Evolutionary conservation across 164 flowering plant genomes (phyloP), one percentile per base, ranked within the genome.

Genomic region (Magnolia officinalis): DNA sequence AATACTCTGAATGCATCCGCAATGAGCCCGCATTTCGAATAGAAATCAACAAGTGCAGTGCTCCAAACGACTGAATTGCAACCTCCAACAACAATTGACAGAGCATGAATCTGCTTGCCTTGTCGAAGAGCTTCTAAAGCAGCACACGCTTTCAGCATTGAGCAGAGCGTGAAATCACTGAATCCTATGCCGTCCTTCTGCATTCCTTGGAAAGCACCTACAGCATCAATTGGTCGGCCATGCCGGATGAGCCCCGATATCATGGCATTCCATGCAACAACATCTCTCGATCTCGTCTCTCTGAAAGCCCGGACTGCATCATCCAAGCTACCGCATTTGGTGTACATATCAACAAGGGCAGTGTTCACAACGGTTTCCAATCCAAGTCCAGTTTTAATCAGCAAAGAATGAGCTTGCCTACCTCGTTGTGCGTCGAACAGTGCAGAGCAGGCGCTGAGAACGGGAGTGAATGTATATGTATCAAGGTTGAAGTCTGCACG

Each of bases 211-310:
- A 90, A 87, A 61, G 71, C 78, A 7, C 61, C 13, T 4, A 89
- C 63, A 0, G 87, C 88, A 26, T 80, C 77, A 55, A 58, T 11
- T 0, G 81, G 76, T 58, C 72, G 74, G n/a, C 86, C 89, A 14
- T 83, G 76, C 14, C 83, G 75, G 2, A 84, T 75, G 72, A 76
- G 89, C 68, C 84, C 65, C 11, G 89, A 84, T 37, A 90, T 65
- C 87, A 90, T 58, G 59, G 89, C 76, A 31, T 87, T 90, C 91
- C 93, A 88, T 29, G 83, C 51, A 55, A 90, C 88, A 16, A 80
- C 85, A 74, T 90, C 91, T 84, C 76, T 86, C 14, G 19, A 73
- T 4, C 45, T 77, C 67, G 81, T 82, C 73, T 83, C 89, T 26
- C 81, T 82, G 72, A 89, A 90, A 1, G 79, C 83, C 19, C 63